These are phyloP conservation scores for Eucalyptus dawsonii DNA, from an alignment of 345 rosid species.

Conservation along the genomic window DNA sequence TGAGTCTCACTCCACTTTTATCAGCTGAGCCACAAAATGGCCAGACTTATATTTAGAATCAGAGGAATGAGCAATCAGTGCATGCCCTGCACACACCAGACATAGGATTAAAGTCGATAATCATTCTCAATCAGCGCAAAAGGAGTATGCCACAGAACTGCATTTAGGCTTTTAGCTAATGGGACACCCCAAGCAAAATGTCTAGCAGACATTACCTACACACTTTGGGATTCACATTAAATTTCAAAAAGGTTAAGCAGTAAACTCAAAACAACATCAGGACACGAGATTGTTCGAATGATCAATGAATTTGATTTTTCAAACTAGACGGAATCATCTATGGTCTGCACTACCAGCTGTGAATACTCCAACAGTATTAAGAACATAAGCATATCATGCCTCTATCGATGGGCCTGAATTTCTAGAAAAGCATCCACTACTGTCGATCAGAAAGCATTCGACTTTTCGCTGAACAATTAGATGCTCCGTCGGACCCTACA, in stretches of 20 bases:
- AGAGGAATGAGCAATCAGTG: background rate
- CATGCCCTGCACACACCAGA: background rate
- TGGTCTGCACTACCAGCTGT: background rate
- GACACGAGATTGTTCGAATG: background rate
- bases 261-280: background rate
- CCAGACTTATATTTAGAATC: background rate
- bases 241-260: background rate
- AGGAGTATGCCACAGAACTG: background rate
- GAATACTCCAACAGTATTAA: background rate
- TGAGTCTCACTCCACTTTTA: background rate
- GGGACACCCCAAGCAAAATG: background rate
- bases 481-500: background rate
- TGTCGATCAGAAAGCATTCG: background rate
- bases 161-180: background rate
- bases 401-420: background rate
- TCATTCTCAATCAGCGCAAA: background rate
- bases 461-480: background rate
- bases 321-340: background rate
- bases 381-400: background rate
- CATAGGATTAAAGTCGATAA: background rate
- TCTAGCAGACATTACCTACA: background rate
- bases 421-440: background rate
- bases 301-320: background rate
- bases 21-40: background rate
- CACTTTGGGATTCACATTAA: background rate